Conservation (phyloP, 768 basidiomycete genomes). For the Chiua virens region DNA sequence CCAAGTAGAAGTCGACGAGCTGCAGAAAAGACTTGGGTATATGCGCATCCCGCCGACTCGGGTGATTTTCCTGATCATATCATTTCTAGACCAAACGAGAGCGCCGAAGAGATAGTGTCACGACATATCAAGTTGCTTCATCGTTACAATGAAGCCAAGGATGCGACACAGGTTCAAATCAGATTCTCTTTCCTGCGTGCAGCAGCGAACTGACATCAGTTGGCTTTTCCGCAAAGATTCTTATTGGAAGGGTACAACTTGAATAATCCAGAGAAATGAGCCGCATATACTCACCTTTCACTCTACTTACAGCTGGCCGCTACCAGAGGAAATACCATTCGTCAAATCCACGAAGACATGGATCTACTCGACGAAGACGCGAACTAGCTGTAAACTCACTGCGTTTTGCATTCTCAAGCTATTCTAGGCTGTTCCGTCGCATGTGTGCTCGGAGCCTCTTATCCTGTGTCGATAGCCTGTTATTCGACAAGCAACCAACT, state of each 20-base stretch:
- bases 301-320: slow-evolving; percentile 58
- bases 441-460: background rate
- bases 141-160: slow-evolving; percentile 79
- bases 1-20: slow-evolving; percentile 45
- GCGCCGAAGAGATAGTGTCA: slow-evolving; percentile 60
- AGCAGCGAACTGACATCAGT: background rate
- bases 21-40: slow-evolving; percentile 51
- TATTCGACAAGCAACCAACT: slow-evolving; percentile 32
- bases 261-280: slow-evolving; percentile 11
- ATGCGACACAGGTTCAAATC: slow-evolving; percentile 66
- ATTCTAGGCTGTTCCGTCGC: background rate
- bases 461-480: background rate
- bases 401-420: background rate
- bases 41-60: background rate
- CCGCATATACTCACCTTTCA: slow-evolving; percentile 12
- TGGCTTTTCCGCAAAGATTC: slow-evolving; percentile 45
- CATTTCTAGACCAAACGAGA: slow-evolving; percentile 38
- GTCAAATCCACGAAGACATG: slow-evolving; percentile 72
- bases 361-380: slow-evolving; percentile 62
- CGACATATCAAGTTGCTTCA: slow-evolving; percentile 72
- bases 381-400: slow-evolving; percentile 13
- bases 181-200: background rate
- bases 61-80: background rate
- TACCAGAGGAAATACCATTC: slow-evolving; percentile 65
- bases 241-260: slow-evolving; percentile 79